Conservation (phyloP, 2,329 filamentous ascomycete species). For the Thelonectria rubi region DNA sequence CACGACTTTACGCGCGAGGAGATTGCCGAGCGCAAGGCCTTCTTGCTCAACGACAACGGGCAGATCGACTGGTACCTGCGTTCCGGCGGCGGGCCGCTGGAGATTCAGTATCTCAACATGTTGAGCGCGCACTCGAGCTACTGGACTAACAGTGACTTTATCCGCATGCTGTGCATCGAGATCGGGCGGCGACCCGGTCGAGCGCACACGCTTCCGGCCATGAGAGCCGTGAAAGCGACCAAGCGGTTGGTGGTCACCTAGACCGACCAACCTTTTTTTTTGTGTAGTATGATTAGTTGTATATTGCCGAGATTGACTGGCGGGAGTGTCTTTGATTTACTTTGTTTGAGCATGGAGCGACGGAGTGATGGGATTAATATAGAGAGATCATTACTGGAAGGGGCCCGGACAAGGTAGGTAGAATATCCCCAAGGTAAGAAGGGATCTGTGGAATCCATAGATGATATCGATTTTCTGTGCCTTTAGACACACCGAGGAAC, state of each 20-base stretch:
- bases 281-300: background rate
- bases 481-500: constrained; percentile 6
- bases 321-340: background rate
- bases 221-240: constrained; percentile 66
- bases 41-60: constrained; percentile 92
- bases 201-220: constrained; percentile 63
- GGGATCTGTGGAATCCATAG: constrained; percentile 4
- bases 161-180: constrained; percentile 89
- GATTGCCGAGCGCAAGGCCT: constrained; percentile 87
- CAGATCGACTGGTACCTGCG: constrained; percentile 92
- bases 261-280: background rate
- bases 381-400: background rate
- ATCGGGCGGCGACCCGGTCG: constrained; percentile 79
- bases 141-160: constrained; percentile 87
- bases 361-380: constrained; percentile 2
- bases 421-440: constrained; percentile 3
- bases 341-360: background rate
- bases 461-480: constrained; percentile 4
- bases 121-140: constrained; percentile 94
- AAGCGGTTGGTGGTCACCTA: constrained; percentile 49
- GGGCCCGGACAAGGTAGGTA: background rate
- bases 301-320: background rate
- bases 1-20: constrained; percentile 95
- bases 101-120: constrained; percentile 98
- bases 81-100: constrained; percentile 85